Evolutionary conservation across 2,329 filamentous ascomycete genomes (phyloP).

Genomic region (Dactylonectria macrodidyma): DNA sequence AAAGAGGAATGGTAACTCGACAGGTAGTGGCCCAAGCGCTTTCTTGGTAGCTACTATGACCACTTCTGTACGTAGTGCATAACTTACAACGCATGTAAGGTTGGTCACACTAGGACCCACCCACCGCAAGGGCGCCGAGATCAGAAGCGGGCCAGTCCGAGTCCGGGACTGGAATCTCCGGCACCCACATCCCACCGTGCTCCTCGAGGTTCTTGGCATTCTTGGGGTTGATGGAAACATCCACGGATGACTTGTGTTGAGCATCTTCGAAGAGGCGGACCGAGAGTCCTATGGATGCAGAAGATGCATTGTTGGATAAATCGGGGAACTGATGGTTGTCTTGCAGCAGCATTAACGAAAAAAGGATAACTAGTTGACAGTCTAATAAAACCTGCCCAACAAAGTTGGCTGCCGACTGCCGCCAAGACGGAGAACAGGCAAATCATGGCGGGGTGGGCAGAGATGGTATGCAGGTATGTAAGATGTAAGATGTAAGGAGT

Average conservation of each 20-base stretch:
- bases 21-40: background rate
- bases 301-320: background rate
- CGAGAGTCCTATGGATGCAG: background rate
- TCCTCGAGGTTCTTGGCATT: conserved; percentile 5
- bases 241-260: conserved; percentile 21
- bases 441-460: background rate
- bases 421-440: background rate
- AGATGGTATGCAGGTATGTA: background rate
- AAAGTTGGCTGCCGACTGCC: background rate
- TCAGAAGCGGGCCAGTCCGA: conserved; percentile 36
- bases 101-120: conserved; percentile 13
- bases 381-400: background rate
- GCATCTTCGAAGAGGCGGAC: background rate
- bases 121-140: conserved; percentile 30
- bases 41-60: conserved; percentile 4
- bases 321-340: background rate
- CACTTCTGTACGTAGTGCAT: background rate
- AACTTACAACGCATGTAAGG: background rate
- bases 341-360: background rate
- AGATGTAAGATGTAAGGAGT: conserved; percentile 1
- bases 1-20: conserved; percentile 20
- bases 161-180: conserved; percentile 19
- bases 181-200: conserved; percentile 14
- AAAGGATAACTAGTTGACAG: background rate
- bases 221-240: no score